Evolutionary conservation across 192 early-diverging fungal genomes (phyloP), one percentile per base, ranked within the genome.

Genomic region (Dissophora ornata): DNA sequence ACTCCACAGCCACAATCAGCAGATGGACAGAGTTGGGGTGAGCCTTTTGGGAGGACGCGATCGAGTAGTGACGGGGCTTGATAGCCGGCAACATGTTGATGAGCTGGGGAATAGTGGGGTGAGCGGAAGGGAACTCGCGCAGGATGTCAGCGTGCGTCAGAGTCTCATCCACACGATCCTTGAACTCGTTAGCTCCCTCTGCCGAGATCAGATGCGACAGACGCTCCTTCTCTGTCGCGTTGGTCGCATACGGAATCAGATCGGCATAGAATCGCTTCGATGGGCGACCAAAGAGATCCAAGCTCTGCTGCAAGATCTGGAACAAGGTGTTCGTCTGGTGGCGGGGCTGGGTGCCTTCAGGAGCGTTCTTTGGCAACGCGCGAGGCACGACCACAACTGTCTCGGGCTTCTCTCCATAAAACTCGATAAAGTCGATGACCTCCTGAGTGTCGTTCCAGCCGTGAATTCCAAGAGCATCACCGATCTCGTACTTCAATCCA

Each of bases 51-150:
- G 93, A 91, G 12, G 96, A 97, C 11, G 97, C 92, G 67, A 98
- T 98, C n/a, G 97, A 98, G 87, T 98, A 98, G 71, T 96, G 95
- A 64, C 97, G 90, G 44, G 97, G 95, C 80, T 97, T 98, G 86
- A 97, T 95, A 29, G 88, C 83, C 10, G 95, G 85, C 57, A 98
- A 87, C 60, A 93, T 73, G 41, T 79, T 80, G 3, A 94, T 82
- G 30, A 98, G 83, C 47, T 90, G 87, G 47, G 88, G 83, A 46
- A 95, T 71, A 29, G 88, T 69, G 26, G 93, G 93, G 40, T 88
- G 87, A 18, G 92, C 94, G 19, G 94, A 93, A 13, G 90, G 81
- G 81, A 96, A 97, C 81, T 93, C 92, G 28, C 86, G 84, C 51
- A 98, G 84, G 16, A 97, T 59, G 33, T 98, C 97, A 29, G 91